phyloP scores from a whole-genome alignment of 1,139 yeast genomes.

The Blastobotrys proliferans region DNA sequence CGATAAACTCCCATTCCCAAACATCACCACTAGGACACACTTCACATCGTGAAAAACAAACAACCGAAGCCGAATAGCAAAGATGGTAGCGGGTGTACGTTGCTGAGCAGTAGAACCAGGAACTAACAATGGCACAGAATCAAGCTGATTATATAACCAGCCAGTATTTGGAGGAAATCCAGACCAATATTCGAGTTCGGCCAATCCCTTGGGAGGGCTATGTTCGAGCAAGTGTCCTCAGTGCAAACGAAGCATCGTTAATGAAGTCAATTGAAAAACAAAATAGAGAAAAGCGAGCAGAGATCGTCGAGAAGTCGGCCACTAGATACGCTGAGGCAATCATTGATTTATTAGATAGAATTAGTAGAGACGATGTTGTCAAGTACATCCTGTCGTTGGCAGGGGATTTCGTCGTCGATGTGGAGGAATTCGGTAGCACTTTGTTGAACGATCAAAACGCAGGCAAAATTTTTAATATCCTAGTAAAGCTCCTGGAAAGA shows the following conservation, averaged over 20 bases:
- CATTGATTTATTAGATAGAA: conserved; percentile 51
- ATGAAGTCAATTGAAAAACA: conserved; percentile 61
- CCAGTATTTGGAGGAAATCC: conserved; percentile 67
- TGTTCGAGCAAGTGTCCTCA: conserved; percentile 66
- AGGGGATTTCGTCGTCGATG: conserved; percentile 54
- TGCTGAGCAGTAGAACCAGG: no score
- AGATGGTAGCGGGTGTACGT: no score
- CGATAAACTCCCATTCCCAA: no score
- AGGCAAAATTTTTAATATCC: conserved; percentile 51
- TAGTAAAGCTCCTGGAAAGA: conserved; percentile 46
- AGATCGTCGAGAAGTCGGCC: conserved; percentile 38
- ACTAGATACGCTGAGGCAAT: conserved; percentile 56
- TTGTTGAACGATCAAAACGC: conserved; percentile 45
- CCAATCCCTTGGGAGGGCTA: conserved; percentile 94
- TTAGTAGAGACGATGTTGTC: conserved; percentile 62
- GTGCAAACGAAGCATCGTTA: conserved; percentile 60
- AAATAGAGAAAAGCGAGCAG: conserved; percentile 31
- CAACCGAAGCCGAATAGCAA: no score
- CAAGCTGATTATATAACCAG: conserved; percentile 39
- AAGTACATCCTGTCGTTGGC: conserved; percentile 68
- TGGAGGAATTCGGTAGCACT: conserved; percentile 45
- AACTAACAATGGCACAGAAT: no score
- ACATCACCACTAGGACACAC: no score
- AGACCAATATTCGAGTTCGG: conserved; percentile 70
- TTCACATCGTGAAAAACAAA: no score